Evolutionary conservation across 495 filamentous ascomycete species (phyloP).

Genomic region (Tetracladium marchalianum): DNA sequence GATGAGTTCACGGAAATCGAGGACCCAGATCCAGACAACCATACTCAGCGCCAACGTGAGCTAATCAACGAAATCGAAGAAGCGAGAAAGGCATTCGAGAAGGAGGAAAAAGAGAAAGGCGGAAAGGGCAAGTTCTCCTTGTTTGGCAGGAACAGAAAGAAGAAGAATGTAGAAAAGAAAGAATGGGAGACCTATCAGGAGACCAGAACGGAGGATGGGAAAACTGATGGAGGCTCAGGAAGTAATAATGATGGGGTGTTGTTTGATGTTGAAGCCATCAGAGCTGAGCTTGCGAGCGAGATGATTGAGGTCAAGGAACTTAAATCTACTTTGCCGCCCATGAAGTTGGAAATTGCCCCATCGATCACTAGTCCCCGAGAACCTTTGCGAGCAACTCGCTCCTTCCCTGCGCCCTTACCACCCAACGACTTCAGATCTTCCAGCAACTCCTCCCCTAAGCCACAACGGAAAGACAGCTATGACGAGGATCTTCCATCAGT

Average conservation of each 20-base stretch:
- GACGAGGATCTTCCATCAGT: slow-evolving; percentile 18
- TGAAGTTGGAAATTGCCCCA: slow-evolving; percentile 60
- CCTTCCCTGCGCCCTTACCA: slow-evolving; percentile 51
- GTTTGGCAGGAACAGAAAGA: slow-evolving; percentile 63
- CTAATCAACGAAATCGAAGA: slow-evolving; percentile 95
- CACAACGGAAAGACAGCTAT: slow-evolving; percentile 15
- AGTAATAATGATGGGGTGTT: slow-evolving; percentile 52
- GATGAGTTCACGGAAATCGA: slow-evolving; percentile 97
- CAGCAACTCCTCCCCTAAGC: slow-evolving; percentile 14
- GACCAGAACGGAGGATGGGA: slow-evolving; percentile 22
- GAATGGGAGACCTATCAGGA: slow-evolving; percentile 93
- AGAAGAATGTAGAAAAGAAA: slow-evolving; percentile 59
- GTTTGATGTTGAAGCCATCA: slow-evolving; percentile 94
- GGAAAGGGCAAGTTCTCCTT: slow-evolving; percentile 53
- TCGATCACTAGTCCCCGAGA: slow-evolving; percentile 51
- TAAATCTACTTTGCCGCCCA: slow-evolving; percentile 78
- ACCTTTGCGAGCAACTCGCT: slow-evolving; percentile 55
- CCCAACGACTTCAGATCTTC: slow-evolving; percentile 33
- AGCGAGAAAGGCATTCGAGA: slow-evolving; percentile 76
- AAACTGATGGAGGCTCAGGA: slow-evolving; percentile 21
- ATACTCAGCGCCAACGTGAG: slow-evolving; percentile 78
- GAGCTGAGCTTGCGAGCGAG: slow-evolving; percentile 71
- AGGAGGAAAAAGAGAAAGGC: slow-evolving; percentile 55
- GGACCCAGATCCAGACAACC: slow-evolving; percentile 92
- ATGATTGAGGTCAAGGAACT: slow-evolving; percentile 59